These are phyloP conservation scores for Thuja plicata DNA, from an alignment of 83 land plant genomes.

Conservation along the genomic window DNA sequence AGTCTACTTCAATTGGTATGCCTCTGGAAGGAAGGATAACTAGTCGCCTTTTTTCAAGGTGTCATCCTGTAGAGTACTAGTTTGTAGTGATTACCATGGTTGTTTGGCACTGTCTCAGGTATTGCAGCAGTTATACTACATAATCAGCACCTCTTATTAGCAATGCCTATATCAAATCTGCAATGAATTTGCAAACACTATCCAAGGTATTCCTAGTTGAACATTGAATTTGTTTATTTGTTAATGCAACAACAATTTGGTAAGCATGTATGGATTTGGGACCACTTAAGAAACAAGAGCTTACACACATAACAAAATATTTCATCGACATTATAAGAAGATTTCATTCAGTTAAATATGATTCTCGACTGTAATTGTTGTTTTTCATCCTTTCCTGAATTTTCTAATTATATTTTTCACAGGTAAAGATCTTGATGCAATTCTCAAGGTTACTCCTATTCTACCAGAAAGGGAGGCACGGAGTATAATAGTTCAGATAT, in stretches of 20 bases:
- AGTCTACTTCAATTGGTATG: too few relatives aligned
- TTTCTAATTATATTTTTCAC: conserved; percentile 14
- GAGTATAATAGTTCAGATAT: conserved; percentile 89
- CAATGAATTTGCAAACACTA: too few relatives aligned
- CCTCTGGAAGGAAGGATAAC: too few relatives aligned
- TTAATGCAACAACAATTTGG: not conserved
- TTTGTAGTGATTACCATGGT: too few relatives aligned
- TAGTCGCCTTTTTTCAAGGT: too few relatives aligned
- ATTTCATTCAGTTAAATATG: not conserved
- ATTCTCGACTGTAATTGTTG: not conserved
- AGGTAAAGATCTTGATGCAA: conserved; percentile 98
- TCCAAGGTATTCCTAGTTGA: too few relatives aligned
- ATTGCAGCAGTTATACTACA: too few relatives aligned
- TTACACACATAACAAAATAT: not conserved
- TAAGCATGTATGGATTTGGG: not conserved
- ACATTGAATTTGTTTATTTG: too few relatives aligned
- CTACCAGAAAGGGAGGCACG: conserved; percentile 93
- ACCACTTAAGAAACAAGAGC: not conserved
- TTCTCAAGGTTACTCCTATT: conserved; percentile 84
- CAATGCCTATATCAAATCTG: too few relatives aligned
- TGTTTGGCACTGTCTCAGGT: too few relatives aligned
- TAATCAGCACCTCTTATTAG: too few relatives aligned
- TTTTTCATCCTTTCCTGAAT: not conserved
- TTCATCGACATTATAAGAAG: not conserved
- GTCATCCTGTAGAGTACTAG: too few relatives aligned